phyloP scores from a whole-genome alignment of 2,329 filamentous ascomycete genomes.

The Lomentospora prolificans region DNA sequence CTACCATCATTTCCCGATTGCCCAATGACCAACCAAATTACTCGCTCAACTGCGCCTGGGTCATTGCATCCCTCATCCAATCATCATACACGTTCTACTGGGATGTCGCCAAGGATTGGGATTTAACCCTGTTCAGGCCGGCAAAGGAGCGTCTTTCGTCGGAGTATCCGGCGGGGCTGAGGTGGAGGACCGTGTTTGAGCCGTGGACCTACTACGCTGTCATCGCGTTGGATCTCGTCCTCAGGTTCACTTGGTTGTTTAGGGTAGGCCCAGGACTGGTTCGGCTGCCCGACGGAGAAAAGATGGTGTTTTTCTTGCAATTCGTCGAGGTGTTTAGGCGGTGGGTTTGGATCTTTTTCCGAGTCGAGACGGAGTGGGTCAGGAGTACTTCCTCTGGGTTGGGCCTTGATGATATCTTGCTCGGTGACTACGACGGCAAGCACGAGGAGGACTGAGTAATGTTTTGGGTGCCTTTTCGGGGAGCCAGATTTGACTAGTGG shows the following conservation, averaged over 20 bases:
- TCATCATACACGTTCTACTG: constrained; percentile 97
- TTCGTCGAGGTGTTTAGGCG: constrained; percentile 76
- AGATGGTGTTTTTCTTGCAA: constrained; percentile 80
- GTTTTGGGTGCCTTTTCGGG: not conserved
- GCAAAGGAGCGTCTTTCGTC: constrained; percentile 45
- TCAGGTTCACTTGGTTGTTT: constrained; percentile 85
- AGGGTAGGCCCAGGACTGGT: constrained; percentile 77
- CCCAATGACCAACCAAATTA: constrained; percentile 27
- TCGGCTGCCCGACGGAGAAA: constrained; percentile 78
- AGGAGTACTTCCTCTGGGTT: constrained; percentile 41
- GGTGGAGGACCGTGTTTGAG: constrained; percentile 62
- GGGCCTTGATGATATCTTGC: constrained; percentile 59
- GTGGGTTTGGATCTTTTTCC: constrained; percentile 96
- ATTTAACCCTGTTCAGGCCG: constrained; percentile 69
- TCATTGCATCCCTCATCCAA: constrained; percentile 68
- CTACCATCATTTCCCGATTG: constrained; percentile 56
- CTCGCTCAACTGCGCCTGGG: constrained; percentile 49
- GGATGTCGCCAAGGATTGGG: constrained; percentile 96
- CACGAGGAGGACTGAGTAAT: constrained; percentile 25
- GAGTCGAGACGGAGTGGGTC: constrained; percentile 89
- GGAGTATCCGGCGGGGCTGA: constrained; percentile 67
- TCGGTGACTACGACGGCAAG: constrained; percentile 62
- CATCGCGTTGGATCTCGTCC: constrained; percentile 65
- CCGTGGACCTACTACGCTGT: constrained; percentile 73
- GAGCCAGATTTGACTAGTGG: not conserved